A percentile compares a stretch with the other conserved stretches of the same genome.
Evolutionary conservation across 208 protist genomes (phyloP).

Genomic region (Phytomonas serpens): DNA sequence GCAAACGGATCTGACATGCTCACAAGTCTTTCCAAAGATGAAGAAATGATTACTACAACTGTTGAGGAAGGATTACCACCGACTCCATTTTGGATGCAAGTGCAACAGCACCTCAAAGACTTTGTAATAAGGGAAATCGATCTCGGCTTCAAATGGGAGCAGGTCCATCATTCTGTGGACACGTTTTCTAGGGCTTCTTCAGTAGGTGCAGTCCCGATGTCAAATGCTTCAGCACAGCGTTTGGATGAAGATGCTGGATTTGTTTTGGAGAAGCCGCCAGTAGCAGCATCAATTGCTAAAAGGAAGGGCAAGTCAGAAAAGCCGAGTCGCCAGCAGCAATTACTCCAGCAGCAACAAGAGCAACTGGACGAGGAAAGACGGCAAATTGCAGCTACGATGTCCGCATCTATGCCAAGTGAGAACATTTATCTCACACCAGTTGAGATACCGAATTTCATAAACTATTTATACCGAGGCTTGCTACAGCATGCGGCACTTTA

Average conservation of each 20-base stretch:
- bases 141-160: neutral
- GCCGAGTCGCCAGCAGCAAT: neutral
- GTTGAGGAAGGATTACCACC: neutral
- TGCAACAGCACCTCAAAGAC: neutral
- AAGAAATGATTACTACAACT: neutral
- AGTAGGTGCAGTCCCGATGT: neutral
- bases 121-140: neutral
- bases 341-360: conserved; percentile 5
- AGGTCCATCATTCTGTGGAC: neutral
- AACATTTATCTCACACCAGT: neutral
- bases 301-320: neutral
- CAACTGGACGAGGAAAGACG: neutral
- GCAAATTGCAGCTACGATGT: neutral
- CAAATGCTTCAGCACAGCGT: neutral
- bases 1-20: neutral
- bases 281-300: neutral
- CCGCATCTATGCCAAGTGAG: neutral
- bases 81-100: neutral
- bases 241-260: neutral
- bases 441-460: neutral
- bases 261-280: neutral
- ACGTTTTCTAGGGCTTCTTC: neutral
- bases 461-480: neutral
- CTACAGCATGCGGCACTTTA: neutral
- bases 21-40: neutral